Evolutionary conservation across 2,329 filamentous ascomycete species (phyloP), one percentile per base, ranked within the genome.

Genomic region (Seiridium cupressi): DNA sequence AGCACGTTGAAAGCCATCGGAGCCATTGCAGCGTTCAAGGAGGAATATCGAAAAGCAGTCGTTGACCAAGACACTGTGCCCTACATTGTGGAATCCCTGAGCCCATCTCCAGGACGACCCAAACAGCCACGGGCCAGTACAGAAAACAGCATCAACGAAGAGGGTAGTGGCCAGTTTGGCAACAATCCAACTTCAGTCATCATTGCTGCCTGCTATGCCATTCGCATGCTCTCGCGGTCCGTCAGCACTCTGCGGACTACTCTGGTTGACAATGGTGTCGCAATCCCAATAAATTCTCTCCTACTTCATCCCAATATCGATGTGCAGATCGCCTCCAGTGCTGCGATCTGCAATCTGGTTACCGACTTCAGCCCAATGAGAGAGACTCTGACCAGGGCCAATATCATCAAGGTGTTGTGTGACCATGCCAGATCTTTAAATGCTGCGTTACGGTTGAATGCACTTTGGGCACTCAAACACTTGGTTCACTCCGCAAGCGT

Each of bases 391-490:
- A 82, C 90, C 5, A 86, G 90, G 54, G 84, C 84, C 4, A 91
- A 91, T 5, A 85, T 95, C 1, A 82, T 97, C 65, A 87, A 86
- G 62, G 84, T 90, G 0, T 79, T 98, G 1, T 96, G 93, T 69
- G 86, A 91, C 66, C 91, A 97, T 71, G 92, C 93, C 1, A 91
- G 91, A 72, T 95, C 91, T 0, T 82, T 84, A 51, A 91, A 94
- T 69, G 84, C 90, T n/a, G 86, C 88, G 51, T 80, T 98, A 57
- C 87, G 92, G 32, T 81, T 96, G 34, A 93, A 95, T 68, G 93
- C 93, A 31, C 77, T 99, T 1, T 99, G 95, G 94, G 92, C 93
- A 5, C 78, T 99, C 60, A 98, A 98, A 72, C 92, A 98, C 74
- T 83, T 97, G 55, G 89, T 96, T 3, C 84, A 90, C 63, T 88